Evolutionary conservation across 2,329 filamentous ascomycete species (phyloP).

Genomic region (Fonsecaea pedrosoi): DNA sequence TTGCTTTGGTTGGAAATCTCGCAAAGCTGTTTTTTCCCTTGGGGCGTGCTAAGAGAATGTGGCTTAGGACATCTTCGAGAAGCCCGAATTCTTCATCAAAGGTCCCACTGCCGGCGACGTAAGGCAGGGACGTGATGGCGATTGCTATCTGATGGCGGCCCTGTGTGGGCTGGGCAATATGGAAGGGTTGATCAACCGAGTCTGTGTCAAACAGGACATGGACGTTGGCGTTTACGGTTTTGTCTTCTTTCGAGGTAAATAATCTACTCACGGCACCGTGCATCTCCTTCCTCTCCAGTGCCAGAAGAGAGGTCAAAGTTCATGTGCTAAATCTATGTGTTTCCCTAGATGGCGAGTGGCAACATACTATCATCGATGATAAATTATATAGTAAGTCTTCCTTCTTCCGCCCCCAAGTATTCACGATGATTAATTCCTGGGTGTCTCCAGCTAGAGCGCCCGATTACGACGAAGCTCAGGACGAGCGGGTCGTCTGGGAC

Average conservation of each 20-base stretch:
- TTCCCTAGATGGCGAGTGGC: constrained; percentile 78
- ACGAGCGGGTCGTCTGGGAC: constrained; percentile 75
- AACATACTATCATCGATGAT: constrained; percentile 89
- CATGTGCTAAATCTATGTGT: too few species aligned
- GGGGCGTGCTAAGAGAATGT: constrained; percentile 30
- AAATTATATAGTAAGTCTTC: constrained; percentile 71
- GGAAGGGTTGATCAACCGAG: constrained; percentile 70
- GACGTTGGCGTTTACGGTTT: constrained; percentile 81
- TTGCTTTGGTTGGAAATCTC: neutral
- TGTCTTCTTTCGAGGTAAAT: constrained; percentile 73
- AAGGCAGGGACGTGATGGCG: constrained; percentile 76
- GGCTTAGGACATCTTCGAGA: constrained; percentile 75
- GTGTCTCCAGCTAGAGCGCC: constrained; percentile 67
- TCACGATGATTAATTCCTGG: neutral
- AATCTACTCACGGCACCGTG: too few species aligned
- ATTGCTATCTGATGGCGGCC: constrained; percentile 87
- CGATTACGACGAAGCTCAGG: constrained; percentile 78
- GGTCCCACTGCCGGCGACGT: constrained; percentile 79
- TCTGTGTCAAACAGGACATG: constrained; percentile 73
- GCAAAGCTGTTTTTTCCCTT: neutral
- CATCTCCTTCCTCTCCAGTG: too few species aligned
- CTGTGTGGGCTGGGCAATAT: constrained; percentile 79
- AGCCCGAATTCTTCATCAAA: constrained; percentile 77
- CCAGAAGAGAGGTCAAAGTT: too few species aligned
- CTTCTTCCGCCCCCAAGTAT: too few species aligned